These are phyloP conservation scores for Pleurotus salmoneostramineus DNA, from an alignment of 768 basidiomycete species.

Conservation along the genomic window DNA sequence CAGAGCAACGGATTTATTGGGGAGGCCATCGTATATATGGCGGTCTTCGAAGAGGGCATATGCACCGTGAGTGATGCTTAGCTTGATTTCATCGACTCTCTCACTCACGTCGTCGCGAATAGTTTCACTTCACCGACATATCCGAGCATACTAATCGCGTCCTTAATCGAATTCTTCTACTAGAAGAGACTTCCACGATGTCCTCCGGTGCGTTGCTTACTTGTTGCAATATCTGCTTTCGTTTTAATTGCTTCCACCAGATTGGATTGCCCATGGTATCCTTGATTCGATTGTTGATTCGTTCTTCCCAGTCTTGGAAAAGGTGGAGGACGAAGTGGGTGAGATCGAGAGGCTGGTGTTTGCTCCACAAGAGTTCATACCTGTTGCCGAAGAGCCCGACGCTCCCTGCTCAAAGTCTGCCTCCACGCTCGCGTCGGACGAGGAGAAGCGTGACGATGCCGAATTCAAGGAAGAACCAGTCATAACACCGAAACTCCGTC, in stretches of 20 bases:
- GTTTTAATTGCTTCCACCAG: conserved; percentile 30
- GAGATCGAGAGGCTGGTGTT: conserved; percentile 73
- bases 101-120: conserved; percentile 6
- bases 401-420: neutral
- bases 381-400: neutral
- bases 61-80: conserved; percentile 49
- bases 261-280: conserved; percentile 92
- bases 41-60: conserved; percentile 87
- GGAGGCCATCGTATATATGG: conserved; percentile 84
- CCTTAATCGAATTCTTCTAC: conserved; percentile 59
- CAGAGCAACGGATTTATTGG: conserved; percentile 42
- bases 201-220: conserved; percentile 59
- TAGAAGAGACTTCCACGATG: conserved; percentile 61
- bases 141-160: conserved; percentile 82
- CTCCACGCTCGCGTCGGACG: neutral
- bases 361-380: conserved; percentile 15
- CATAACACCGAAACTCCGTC: conserved; percentile 11
- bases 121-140: conserved; percentile 92
- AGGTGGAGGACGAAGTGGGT: conserved; percentile 77
- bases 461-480: neutral
- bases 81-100: neutral
- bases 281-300: conserved; percentile 93
- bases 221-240: neutral
- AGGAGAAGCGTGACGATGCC: conserved; percentile 1
- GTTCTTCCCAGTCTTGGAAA: conserved; percentile 81